Evolutionary conservation across 257 asterid species (phyloP).

Genomic region (Solanum infundibuliforme): DNA sequence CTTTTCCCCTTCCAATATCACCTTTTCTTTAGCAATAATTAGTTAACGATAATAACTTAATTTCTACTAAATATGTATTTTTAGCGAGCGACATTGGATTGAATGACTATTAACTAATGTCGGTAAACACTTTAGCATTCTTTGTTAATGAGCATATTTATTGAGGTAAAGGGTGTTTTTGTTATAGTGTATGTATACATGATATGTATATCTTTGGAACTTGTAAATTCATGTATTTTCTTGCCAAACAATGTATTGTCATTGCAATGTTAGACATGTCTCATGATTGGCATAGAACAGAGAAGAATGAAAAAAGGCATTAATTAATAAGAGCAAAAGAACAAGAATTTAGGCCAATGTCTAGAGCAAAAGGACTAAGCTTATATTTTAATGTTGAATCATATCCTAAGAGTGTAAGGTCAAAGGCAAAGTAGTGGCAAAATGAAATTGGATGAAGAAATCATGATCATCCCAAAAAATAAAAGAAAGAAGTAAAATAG

Average conservation of each 20-base stretch:
- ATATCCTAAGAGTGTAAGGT: not conserved
- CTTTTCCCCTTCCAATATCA: not conserved
- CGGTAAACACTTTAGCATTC: no score
- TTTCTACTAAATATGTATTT: no score
- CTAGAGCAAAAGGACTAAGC: not conserved
- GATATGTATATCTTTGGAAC: not conserved
- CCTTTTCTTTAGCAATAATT: not conserved
- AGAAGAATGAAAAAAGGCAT: not conserved
- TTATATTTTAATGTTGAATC: conserved; percentile 3
- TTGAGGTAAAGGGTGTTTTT: fast-evolving
- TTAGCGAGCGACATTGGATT: no score
- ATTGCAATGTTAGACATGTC: not conserved
- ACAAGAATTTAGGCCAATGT: not conserved
- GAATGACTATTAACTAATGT: fast-evolving
- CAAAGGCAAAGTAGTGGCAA: conserved; percentile 1
- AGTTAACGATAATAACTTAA: no score
- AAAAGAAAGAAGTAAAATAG: not conserved
- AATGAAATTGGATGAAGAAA: not conserved
- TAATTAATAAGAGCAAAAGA: not conserved
- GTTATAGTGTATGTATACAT: not conserved
- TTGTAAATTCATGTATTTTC: not conserved
- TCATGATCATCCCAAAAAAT: not conserved
- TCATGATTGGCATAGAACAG: not conserved
- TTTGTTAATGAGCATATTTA: no score
- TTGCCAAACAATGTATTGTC: conserved; percentile 1